A percentile compares a stretch with the other conserved stretches of the same genome.
Conservation (phyloP, 2,329 filamentous ascomycete species). For the Diaporthe sp. region DNA sequence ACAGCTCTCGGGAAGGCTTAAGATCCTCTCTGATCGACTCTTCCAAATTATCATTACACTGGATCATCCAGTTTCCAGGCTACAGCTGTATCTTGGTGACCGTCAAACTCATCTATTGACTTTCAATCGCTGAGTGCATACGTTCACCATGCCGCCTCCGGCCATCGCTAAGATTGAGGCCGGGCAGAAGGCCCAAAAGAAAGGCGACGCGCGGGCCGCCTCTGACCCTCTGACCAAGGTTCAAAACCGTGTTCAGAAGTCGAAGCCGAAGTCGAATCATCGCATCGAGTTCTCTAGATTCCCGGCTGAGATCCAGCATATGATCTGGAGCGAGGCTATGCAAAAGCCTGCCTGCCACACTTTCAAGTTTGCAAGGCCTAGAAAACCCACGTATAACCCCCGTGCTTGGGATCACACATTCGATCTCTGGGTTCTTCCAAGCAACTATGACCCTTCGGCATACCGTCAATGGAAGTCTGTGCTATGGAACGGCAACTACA, state of each 20-base stretch:
- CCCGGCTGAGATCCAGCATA: constrained; percentile 42
- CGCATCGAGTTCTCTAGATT: neutral
- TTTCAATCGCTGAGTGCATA: neutral
- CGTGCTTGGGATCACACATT: too few relatives aligned
- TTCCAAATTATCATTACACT: too few relatives aligned
- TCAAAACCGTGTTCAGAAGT: neutral
- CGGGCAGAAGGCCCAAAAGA: neutral
- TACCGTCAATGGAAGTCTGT: constrained; percentile 34
- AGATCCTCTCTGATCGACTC: fast-evolving
- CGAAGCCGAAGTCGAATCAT: neutral
- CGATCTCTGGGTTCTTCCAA: neutral
- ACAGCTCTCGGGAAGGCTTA: neutral
- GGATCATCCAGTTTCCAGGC: too few relatives aligned
- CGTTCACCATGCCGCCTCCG: constrained; percentile 1
- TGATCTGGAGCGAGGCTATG: constrained; percentile 42
- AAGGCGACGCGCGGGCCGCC: neutral
- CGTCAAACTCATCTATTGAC: neutral
- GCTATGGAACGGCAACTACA: neutral
- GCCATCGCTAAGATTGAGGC: neutral
- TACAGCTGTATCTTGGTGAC: neutral
- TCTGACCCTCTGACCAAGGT: neutral
- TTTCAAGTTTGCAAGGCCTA: constrained; percentile 1
- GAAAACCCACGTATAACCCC: too few relatives aligned
- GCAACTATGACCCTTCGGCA: constrained; percentile 3
- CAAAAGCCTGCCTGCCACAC: constrained; percentile 43